Percentiles rank a stretch among this genome's conserved stretches.
These are phyloP conservation scores for Lactarius pseudohatsudake DNA, from an alignment of 768 basidiomycete species.

Conservation along the genomic window DNA sequence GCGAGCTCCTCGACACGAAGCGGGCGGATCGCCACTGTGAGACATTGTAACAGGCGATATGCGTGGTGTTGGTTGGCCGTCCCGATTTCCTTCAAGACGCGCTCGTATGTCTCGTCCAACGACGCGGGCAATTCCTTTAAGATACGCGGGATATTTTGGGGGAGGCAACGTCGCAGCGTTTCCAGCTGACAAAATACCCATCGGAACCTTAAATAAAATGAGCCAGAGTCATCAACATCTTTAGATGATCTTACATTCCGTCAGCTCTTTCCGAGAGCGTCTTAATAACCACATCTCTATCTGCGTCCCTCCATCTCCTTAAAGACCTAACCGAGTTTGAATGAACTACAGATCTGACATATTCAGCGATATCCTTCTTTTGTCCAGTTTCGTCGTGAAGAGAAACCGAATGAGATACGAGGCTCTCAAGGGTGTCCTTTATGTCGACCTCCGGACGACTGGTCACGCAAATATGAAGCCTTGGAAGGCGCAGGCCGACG, in stretches of 20 bases:
- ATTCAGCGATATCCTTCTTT: background rate
- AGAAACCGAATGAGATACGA: background rate
- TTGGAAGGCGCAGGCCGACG: background rate
- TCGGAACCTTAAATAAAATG: background rate
- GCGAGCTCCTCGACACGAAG: constrained; percentile 1
- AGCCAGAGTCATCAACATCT: background rate
- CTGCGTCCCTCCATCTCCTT: background rate
- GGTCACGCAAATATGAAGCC: background rate
- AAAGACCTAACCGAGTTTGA: background rate
- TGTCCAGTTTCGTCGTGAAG: background rate
- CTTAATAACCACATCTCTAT: background rate
- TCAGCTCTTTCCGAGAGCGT: background rate
- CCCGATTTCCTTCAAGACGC: background rate
- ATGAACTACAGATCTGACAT: background rate
- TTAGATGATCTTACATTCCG: background rate
- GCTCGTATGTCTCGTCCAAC: constrained; percentile 2
- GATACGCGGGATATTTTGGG: background rate
- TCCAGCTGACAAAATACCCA: background rate
- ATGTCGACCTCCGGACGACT: background rate
- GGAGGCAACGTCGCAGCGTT: background rate
- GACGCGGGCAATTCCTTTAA: background rate
- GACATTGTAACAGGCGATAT: background rate
- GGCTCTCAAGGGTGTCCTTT: background rate
- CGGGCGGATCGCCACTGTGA: background rate
- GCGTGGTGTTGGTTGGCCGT: background rate